Percentiles rank a stretch among this genome's conserved stretches.
Conservation (phyloP, 1,139 yeast species). For the Suhomyces chickasaworum region DNA sequence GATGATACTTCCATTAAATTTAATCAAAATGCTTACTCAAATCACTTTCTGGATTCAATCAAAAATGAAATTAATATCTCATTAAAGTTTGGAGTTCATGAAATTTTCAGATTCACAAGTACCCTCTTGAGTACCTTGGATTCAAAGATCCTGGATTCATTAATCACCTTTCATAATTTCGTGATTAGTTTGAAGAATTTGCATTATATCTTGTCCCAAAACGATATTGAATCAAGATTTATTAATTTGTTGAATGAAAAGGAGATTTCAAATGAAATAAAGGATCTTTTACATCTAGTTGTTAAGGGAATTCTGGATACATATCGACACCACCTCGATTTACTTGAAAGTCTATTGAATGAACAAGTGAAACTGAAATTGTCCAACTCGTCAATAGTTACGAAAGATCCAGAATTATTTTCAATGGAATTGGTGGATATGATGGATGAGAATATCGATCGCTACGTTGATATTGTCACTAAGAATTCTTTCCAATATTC, state of each 20-base stretch:
- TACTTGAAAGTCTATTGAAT: conserved; percentile 3
- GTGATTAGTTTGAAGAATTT: conserved; percentile 26
- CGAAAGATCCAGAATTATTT: conserved; percentile 17
- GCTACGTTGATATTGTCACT: conserved; percentile 23
- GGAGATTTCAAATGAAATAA: conserved; percentile 5
- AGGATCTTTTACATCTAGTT: conserved; percentile 7
- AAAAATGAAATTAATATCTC: conserved; percentile 9
- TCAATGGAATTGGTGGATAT: conserved; percentile 25
- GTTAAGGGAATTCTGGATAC: conserved; percentile 6
- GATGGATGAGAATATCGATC: conserved; percentile 31
- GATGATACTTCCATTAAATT: conserved; percentile 18
- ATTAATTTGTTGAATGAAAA: conserved; percentile 5
- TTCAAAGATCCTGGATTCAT: conserved; percentile 13
- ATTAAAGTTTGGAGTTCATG: conserved; percentile 6
- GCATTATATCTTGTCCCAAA: conserved; percentile 16
- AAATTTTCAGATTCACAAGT: conserved; percentile 15
- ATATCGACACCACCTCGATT: conserved; percentile 14
- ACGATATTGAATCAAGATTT: conserved; percentile 14
- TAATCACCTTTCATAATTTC: conserved; percentile 26
- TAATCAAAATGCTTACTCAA: conserved; percentile 14
- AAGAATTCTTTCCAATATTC: conserved; percentile 8
- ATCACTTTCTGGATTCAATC: conserved; percentile 10
- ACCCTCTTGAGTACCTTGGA: conserved; percentile 1
- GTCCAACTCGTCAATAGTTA: neutral
- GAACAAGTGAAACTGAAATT: neutral